Conservation (phyloP, 148 eudicot genomes). For the Amaranthus palmeri region DNA sequence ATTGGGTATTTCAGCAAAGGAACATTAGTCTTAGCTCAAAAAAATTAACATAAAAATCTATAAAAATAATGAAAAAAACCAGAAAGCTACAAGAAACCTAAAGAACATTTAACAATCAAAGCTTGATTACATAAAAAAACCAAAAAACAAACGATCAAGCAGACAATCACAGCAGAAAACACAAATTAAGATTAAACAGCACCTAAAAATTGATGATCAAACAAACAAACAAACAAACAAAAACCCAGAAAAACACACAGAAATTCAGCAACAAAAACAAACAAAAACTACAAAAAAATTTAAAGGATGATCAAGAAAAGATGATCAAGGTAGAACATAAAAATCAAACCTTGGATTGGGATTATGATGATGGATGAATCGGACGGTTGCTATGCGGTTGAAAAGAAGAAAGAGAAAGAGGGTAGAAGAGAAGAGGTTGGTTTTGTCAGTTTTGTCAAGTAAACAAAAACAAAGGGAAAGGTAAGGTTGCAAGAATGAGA, state of each 20-base stretch:
- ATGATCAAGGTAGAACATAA: constrained; percentile 8
- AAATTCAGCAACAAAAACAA: not conserved
- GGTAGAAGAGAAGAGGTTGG: not conserved
- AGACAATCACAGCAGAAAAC: not conserved
- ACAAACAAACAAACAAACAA: not conserved
- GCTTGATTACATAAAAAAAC: not conserved
- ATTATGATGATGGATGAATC: constrained; percentile 7
- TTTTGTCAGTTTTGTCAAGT: too few species aligned
- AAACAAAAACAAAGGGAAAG: not conserved
- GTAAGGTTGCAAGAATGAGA: constrained; percentile 23
- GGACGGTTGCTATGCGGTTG: constrained; percentile 23
- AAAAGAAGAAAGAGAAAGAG: constrained; percentile 6
- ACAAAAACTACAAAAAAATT: not conserved
- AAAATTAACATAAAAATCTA: not conserved
- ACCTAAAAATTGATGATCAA: constrained; percentile 4
- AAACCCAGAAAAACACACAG: not conserved
- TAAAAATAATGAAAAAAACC: not conserved
- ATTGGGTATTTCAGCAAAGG: not conserved
- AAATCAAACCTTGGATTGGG: constrained; percentile 20
- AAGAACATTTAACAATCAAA: constrained; percentile 5
- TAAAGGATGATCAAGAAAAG: not conserved
- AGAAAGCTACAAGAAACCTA: not conserved
- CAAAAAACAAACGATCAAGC: not conserved
- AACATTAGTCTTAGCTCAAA: not conserved
- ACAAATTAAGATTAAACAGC: not conserved